Conservation (phyloP, 2,329 filamentous ascomycete genomes). For the Cryphonectria carpinicola region DNA sequence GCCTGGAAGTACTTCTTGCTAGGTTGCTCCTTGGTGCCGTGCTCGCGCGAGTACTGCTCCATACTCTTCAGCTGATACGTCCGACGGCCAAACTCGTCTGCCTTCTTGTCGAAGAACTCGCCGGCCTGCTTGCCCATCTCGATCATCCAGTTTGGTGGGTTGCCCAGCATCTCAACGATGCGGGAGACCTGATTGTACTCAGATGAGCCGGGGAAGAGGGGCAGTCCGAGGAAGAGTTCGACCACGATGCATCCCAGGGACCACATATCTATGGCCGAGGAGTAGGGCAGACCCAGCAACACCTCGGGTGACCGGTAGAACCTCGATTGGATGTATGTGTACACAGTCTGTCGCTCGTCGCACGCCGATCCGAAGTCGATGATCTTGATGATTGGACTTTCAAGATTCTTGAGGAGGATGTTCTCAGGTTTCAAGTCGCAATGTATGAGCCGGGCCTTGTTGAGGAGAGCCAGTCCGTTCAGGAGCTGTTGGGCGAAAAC, state of each 20-base stretch:
- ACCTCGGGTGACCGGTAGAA: constrained; percentile 99
- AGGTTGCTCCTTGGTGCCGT: constrained; percentile 95
- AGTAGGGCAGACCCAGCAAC: constrained; percentile 92
- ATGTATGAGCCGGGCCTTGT: constrained; percentile 96
- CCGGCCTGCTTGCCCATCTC: constrained; percentile 98
- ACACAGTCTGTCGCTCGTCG: constrained; percentile 97
- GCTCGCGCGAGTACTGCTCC: constrained; percentile 96
- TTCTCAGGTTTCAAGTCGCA: constrained; percentile 99
- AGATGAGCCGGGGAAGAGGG: constrained; percentile 93
- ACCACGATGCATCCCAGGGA: constrained; percentile 98
- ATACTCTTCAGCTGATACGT: constrained; percentile 94
- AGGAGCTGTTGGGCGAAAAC: constrained; percentile 97
- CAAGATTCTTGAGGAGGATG: constrained; percentile 94
- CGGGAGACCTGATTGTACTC: constrained; percentile 98
- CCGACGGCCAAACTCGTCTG: constrained; percentile 89
- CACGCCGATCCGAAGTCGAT: constrained; percentile 99
- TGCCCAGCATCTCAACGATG: constrained; percentile 97
- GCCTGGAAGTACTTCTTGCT: constrained; percentile 99
- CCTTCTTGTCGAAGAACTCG: constrained; percentile 92
- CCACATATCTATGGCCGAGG: constrained; percentile 99
- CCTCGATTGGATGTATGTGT: constrained; percentile 97
- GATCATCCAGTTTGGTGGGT: constrained; percentile 98
- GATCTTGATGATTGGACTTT: constrained; percentile 99
- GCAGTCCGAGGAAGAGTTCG: constrained; percentile 91
- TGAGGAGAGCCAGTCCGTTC: constrained; percentile 87